Evolutionary conservation across 208 protist genomes (phyloP).

Genomic region (Acanthamoeba triangularis): DNA sequence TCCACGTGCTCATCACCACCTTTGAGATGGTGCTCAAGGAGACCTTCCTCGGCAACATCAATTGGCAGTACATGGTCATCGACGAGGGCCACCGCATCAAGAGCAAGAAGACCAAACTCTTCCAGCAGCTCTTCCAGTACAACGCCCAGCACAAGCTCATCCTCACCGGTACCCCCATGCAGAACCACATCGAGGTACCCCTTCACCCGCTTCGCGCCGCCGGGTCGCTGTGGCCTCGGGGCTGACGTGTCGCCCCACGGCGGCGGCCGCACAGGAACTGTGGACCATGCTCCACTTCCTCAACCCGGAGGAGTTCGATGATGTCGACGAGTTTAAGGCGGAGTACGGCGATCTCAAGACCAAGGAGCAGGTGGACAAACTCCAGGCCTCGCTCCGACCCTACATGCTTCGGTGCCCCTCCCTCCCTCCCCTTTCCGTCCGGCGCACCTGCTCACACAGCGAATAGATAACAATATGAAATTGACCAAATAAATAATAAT

Average conservation of each 20-base stretch:
- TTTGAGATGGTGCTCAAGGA: conserved; percentile 96
- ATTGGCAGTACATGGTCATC: conserved; percentile 96
- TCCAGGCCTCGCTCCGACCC: conserved; percentile 92
- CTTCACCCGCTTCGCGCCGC: too few relatives aligned
- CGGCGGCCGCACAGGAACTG: conserved; percentile 93
- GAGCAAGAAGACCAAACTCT: conserved; percentile 81
- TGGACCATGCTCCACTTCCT: conserved; percentile 97
- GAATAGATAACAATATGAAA: conserved; percentile 64
- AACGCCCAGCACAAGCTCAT: conserved; percentile 78
- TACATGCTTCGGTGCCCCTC: conserved; percentile 92
- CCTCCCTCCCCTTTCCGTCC: conserved; percentile 71
- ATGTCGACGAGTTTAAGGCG: conserved; percentile 84
- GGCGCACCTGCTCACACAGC: conserved; percentile 87
- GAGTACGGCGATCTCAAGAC: conserved; percentile 88
- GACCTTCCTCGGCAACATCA: conserved; percentile 92
- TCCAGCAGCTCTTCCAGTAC: conserved; percentile 71
- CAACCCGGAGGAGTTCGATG: conserved; percentile 93
- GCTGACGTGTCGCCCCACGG: too few relatives aligned
- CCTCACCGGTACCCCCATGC: conserved; percentile 96
- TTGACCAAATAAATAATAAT: conserved; percentile 82
- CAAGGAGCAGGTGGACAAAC: conserved; percentile 87
- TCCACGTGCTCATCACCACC: conserved; percentile 97
- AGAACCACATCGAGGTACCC: conserved; percentile 95
- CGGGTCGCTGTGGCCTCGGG: too few relatives aligned
- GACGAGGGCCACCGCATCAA: conserved; percentile 98